Base-by-base conservation (phyloP, 495 filamentous ascomycete species). In the Penicillium verhagenii region DNA sequence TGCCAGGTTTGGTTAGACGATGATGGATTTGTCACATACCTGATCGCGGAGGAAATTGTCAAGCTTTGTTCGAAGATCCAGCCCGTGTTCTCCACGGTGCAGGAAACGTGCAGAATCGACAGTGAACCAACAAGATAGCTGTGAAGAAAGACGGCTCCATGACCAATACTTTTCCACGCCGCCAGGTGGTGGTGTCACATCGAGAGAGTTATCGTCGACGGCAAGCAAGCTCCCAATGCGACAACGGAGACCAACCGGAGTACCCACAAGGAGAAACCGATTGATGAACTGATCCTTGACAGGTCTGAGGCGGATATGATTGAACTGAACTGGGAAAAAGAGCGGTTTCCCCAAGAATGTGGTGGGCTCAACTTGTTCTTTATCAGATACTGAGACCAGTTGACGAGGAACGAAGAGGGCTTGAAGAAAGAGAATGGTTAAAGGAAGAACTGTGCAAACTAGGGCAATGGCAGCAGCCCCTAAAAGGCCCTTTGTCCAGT, bases 181-280 rank as follows among this genome's bases (percentile, higher is more conserved):
- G 14, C 43, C 43, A 6, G 43, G 43, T 7, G 43, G 24, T 3
- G 25, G 43, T n/a, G 43, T 23, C 18, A 46, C 43, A 18, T 46
- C 43, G 7, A 46, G 43, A 46, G 43, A 46, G n/a, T 23, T 46
- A 26, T 46, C 43, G 16, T 46, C 43, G 13, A 46, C 25, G 14
- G 43, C 43, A 6, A 46, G 18, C 5, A 46, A 16, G 24, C 16
- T 29, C 6, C 43, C 43, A 16, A 46, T 46, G 11, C 43, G 43
- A 23, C 43, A 46, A 0, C 43, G 43, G 28, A 46, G 43, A 13
- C 43, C 43, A 46, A 46, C 43, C 7, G 43, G 43, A 46, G 16
- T 23, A 7, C 43, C 43, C 14, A 46, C 43, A n/a, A 20, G 9
- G 16, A 37, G 31, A 7, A 24, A 25, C 2, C 29, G 31, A 21